Conservation (phyloP, 257 asterid genomes). For the Fraxinus quadrangulata region DNA sequence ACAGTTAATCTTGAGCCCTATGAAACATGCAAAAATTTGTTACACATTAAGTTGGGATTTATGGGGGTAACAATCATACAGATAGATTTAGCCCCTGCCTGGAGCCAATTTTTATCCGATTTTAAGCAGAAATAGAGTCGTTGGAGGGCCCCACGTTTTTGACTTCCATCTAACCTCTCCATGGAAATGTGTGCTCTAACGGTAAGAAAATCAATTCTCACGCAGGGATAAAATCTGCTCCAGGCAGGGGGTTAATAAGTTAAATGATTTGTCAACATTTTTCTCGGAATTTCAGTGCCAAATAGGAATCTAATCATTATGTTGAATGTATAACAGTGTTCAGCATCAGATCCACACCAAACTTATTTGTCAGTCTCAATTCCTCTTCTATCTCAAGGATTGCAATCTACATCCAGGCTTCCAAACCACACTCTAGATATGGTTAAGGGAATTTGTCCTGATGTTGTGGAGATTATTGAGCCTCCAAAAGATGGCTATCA, state of each 20-base stretch:
- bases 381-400: slow-evolving; percentile 73
- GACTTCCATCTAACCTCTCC: too few species aligned
- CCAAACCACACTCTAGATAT: slow-evolving; percentile 55
- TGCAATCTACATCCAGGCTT: slow-evolving; percentile 46
- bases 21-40: neutral
- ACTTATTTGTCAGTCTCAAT: slow-evolving; percentile 73
- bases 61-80: neutral
- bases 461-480: slow-evolving; percentile 55
- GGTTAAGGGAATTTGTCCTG: slow-evolving; percentile 65
- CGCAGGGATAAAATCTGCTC: too few species aligned
- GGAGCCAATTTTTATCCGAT: too few species aligned
- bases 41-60: neutral
- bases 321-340: slow-evolving; percentile 45
- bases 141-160: too few species aligned
- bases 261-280: neutral
- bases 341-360: slow-evolving; percentile 56
- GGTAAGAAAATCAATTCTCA: too few species aligned
- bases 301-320: slow-evolving; percentile 7
- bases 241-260: too few species aligned
- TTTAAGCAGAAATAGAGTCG: too few species aligned
- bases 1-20: neutral
- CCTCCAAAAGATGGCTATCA: slow-evolving; percentile 72
- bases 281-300: neutral
- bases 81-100: too few species aligned
- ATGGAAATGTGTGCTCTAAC: too few species aligned